Base-by-base conservation (phyloP, 2,329 filamentous ascomycete species). In the Cladosporium cucumerinum region DNA sequence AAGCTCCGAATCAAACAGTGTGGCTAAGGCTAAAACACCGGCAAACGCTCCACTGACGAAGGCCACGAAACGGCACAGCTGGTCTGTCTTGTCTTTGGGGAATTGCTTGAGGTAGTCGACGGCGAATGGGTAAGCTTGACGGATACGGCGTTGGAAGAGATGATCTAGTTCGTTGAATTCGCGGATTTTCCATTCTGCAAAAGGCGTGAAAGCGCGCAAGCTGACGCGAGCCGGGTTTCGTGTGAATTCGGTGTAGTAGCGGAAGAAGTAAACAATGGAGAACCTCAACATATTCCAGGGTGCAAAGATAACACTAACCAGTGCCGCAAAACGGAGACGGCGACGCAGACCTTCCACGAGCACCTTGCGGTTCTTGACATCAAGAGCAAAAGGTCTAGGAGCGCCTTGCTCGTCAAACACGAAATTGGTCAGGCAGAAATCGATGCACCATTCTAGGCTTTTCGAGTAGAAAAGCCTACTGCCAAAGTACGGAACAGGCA, bases 141-240 rank as follows among this genome's bases (percentile, higher is more conserved):
- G 93, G 49, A 94, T 82, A 23, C 95, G 88, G 69, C 94, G 91
- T 66, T 93, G 86, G 72, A 98, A 99, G 2, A 98, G 84, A 77
- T 99, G 95, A 64, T 90, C 89, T 1, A 99, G 84, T 77, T 99
- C 95, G 73, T 99, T 99, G 83, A 98, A 99, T 76, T 98, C 94
- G 57, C 95, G 89, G 68, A 99, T 97, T 73, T 97, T 98, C 95
- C 95, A 99, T 75, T 97, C 91, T 0, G 95, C 95, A 59, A 97
- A 85, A 1, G 93, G 91, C 0, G 94, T 98, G 75, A 97, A 99
- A 69, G 93, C 89, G 48, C 95, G 88, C 18, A 92, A 89, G n/a
- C 91, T 90, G 43, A 97, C 86, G 68, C 93, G 89, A 0, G 92
- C 88, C 0, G 92, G 94, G 68, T 97, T 96, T 73, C 93, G 96